Evolutionary conservation across 2,329 filamentous ascomycete genomes (phyloP).

Genomic region (Cryphonectria radicalis): DNA sequence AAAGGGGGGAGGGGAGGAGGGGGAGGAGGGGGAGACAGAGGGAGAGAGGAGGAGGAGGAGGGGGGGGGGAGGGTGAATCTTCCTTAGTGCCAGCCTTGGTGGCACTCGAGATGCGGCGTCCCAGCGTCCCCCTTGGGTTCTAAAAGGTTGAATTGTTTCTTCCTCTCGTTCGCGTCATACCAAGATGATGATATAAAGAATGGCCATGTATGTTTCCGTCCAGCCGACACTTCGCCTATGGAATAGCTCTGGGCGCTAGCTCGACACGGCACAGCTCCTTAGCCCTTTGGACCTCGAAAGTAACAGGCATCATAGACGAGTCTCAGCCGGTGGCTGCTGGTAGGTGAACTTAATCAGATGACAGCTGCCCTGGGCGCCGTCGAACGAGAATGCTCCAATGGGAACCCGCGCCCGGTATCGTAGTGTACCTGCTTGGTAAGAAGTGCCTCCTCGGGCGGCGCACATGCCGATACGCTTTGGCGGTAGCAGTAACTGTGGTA

Average conservation of each 20-base stretch:
- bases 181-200: neutral
- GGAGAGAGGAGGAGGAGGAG: neutral
- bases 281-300: neutral
- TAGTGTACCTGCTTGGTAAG: neutral
- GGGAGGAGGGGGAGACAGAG: neutral
- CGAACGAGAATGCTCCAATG: neutral
- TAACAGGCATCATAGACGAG: neutral
- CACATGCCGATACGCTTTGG: neutral
- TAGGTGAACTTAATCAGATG: neutral
- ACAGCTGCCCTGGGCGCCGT: neutral
- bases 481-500: neutral
- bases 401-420: neutral
- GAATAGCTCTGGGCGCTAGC: neutral
- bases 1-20: too few species aligned
- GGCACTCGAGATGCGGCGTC: conserved; percentile 4
- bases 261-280: neutral
- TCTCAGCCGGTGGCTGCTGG: neutral
- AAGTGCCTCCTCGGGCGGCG: neutral
- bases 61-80: too few species aligned
- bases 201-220: neutral
- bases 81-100: neutral
- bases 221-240: neutral
- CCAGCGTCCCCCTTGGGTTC: conserved; percentile 1
- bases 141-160: neutral
- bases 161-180: neutral